These are phyloP conservation scores for Sporothrix pallida DNA, from an alignment of 2,329 filamentous ascomycete genomes.

Conservation along the genomic window DNA sequence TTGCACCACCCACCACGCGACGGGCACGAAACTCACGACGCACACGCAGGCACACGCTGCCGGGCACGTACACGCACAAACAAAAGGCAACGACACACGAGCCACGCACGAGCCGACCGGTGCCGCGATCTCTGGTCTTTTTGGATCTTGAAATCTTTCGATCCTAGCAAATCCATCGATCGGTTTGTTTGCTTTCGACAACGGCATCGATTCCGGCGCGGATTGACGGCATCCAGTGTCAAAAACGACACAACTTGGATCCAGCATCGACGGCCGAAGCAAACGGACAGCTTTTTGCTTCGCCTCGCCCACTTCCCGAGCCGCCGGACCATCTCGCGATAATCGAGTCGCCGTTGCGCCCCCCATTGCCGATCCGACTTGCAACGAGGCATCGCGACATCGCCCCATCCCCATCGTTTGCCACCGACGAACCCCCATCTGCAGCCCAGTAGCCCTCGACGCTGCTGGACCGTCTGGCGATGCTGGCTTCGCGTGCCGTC, in stretches of 20 bases:
- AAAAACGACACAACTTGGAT: background rate
- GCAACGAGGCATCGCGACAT: constrained; percentile 2
- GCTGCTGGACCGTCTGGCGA: constrained; percentile 19
- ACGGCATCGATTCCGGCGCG: background rate
- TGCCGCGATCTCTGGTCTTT: background rate
- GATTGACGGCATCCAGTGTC: constrained; percentile 14
- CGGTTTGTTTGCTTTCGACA: background rate
- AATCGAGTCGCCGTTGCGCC: constrained; percentile 21
- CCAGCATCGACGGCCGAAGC: constrained; percentile 7
- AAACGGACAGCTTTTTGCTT: background rate
- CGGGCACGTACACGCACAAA: constrained; percentile 7
- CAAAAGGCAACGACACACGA: constrained; percentile 1
- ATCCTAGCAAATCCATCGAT: background rate
- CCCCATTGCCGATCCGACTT: constrained; percentile 8
- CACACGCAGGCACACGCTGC: constrained; percentile 22
- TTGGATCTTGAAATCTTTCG: background rate
- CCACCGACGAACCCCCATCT: too few relatives aligned
- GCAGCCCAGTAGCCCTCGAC: background rate
- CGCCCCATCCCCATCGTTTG: background rate
- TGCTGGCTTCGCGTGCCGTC: constrained; percentile 13
- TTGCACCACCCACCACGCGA: constrained; percentile 26
- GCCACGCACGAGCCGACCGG: constrained; percentile 2
- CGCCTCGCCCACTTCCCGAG: background rate
- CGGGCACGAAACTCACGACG: constrained; percentile 18
- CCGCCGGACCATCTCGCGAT: constrained; percentile 18